Conservation (phyloP, 169 alveolate genomes). For the Cryptosporidium baileyi region DNA sequence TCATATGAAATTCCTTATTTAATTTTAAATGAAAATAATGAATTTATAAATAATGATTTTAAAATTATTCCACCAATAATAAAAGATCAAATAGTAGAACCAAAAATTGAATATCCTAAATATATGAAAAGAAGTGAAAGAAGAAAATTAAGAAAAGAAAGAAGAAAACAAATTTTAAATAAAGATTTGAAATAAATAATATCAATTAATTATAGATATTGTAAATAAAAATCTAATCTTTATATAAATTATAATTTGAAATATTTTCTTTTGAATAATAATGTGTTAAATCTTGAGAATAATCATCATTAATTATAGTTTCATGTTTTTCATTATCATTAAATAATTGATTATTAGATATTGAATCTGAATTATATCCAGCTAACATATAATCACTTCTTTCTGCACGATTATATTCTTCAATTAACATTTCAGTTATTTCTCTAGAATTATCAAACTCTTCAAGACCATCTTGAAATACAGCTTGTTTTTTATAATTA, state of each 20-base stretch:
- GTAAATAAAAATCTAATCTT: no score
- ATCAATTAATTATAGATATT: no score
- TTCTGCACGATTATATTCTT: conserved; percentile 97
- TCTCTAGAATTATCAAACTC: conserved; percentile 85
- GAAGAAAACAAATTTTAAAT: no score
- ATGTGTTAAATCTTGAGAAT: neutral
- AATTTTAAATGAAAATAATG: neutral
- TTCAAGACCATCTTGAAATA: conserved; percentile 79
- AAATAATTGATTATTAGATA: neutral
- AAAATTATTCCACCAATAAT: conserved; percentile 2
- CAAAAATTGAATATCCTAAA: conserved; percentile 41
- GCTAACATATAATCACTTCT: conserved; percentile 87
- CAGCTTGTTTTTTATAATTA: conserved; percentile 87
- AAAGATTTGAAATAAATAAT: no score
- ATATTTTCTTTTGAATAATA: conserved; percentile 16
- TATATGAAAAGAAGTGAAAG: conserved; percentile 28
- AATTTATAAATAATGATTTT: neutral
- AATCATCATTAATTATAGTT: neutral
- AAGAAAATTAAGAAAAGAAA: conserved; percentile 49
- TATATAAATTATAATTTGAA: conserved; percentile 1
- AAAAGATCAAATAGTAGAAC: neutral
- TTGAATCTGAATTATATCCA: conserved; percentile 25
- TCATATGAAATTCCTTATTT: conserved; percentile 35
- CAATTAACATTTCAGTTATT: conserved; percentile 89
- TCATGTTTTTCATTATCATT: neutral